phyloP scores from a whole-genome alignment of 305 asterid species.

The Fraxinus latifolia region DNA sequence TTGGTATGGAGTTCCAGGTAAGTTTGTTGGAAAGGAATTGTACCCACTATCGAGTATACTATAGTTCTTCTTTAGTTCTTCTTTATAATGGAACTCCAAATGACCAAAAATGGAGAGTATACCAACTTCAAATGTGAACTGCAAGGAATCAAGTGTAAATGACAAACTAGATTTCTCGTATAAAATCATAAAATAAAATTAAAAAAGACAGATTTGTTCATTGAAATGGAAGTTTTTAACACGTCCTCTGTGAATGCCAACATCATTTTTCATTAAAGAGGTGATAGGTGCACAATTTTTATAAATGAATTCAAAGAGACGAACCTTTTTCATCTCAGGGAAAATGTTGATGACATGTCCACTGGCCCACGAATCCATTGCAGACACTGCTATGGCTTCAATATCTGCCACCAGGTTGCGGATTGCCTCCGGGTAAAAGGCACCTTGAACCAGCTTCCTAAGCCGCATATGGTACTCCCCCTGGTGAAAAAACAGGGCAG shows the following conservation, averaged over 20 bases:
- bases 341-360: slow-evolving; percentile 54
- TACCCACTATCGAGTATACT: slow-evolving; percentile 61
- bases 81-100: slow-evolving; percentile 49
- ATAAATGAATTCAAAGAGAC: background rate
- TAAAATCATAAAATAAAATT: background rate
- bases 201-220: background rate
- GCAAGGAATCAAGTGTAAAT: background rate
- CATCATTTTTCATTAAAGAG: background rate
- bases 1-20: slow-evolving; percentile 58
- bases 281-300: background rate
- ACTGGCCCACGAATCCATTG: slow-evolving; percentile 47
- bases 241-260: background rate
- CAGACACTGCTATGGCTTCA: slow-evolving; percentile 42
- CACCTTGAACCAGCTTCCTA: slow-evolving; percentile 56
- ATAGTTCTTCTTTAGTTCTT: slow-evolving; percentile 60
- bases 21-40: slow-evolving; percentile 68
- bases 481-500: slow-evolving; percentile 77
- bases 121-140: slow-evolving; percentile 85
- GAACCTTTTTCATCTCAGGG: slow-evolving; percentile 68
- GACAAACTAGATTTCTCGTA: background rate
- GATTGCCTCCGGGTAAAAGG: slow-evolving; percentile 54
- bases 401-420: slow-evolving; percentile 46
- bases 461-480: slow-evolving; percentile 66
- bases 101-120: slow-evolving; percentile 64
- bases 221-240: background rate